These are phyloP conservation scores for Heimioporus sp. DNA, from an alignment of 768 basidiomycete species.

Conservation along the genomic window DNA sequence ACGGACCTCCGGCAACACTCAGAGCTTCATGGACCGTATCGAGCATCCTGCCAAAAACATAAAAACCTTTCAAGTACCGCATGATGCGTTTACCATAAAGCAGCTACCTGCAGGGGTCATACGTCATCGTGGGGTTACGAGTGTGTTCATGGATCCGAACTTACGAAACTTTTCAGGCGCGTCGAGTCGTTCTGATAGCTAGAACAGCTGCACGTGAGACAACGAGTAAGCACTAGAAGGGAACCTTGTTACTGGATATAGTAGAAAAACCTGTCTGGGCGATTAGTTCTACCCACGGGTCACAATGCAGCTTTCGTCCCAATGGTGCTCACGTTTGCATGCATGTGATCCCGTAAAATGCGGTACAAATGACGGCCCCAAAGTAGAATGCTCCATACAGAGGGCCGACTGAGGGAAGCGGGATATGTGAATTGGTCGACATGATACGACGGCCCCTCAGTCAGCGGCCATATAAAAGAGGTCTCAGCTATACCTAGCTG, in stretches of 20 bases:
- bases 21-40: constrained; percentile 14
- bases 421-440: no score
- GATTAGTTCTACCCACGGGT: no score
- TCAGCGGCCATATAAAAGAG: no score
- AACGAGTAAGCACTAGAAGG: neutral
- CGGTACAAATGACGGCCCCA: no score
- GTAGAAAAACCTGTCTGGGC: constrained; percentile 4
- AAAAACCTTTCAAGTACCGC: neutral
- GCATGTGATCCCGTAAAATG: no score
- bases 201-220: neutral
- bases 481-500: no score
- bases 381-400: no score
- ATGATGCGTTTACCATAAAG: constrained; percentile 2
- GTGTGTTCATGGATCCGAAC: neutral
- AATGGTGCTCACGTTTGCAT: no score
- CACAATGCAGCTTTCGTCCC: no score
- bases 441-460: no score
- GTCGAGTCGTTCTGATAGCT: constrained; percentile 6
- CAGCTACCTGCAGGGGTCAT: constrained; percentile 3
- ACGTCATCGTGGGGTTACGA: no score
- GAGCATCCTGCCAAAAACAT: constrained; percentile 4
- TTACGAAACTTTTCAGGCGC: constrained; percentile 5
- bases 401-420: no score
- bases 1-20: constrained; percentile 8
- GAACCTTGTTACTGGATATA: constrained; percentile 1